Conservation (phyloP, 441 rosid genomes). For the Brassica hybrid region DNA sequence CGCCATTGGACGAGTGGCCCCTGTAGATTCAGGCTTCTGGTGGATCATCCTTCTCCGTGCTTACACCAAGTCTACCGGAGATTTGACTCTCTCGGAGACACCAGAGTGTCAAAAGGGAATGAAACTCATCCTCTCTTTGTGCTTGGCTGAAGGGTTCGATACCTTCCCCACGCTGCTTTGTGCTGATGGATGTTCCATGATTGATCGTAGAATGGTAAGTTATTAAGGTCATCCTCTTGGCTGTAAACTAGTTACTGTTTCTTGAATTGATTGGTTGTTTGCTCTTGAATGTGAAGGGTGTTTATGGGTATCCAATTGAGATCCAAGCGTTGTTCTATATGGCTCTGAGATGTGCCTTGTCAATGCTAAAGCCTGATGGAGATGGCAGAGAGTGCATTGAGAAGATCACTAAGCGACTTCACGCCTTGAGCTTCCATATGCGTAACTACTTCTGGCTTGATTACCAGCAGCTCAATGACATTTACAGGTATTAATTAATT, state of each 20-base stretch:
- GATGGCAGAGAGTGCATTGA: conserved; percentile 83
- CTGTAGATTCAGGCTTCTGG: conserved; percentile 98
- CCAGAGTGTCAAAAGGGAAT: conserved; percentile 93
- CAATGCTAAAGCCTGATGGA: too few species aligned
- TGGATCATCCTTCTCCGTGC: conserved; percentile 98
- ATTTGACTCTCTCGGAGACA: conserved; percentile 77
- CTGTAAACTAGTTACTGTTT: background rate
- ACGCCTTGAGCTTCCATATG: conserved; percentile 93
- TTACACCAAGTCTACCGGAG: conserved; percentile 93
- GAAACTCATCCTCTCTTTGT: conserved; percentile 72
- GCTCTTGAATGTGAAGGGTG: conserved; percentile 59
- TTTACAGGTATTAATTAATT: conserved; percentile 38
- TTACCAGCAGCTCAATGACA: conserved; percentile 88
- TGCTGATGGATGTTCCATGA: conserved; percentile 95
- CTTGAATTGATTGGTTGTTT: background rate
- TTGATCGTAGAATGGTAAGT: conserved; percentile 91
- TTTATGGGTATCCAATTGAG: conserved; percentile 94
- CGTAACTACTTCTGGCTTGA: conserved; percentile 94
- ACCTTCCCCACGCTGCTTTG: conserved; percentile 94
- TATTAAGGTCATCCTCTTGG: background rate
- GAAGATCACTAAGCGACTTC: conserved; percentile 82
- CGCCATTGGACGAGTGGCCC: conserved; percentile 97
- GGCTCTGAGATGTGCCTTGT: too few species aligned
- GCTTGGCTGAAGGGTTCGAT: conserved; percentile 92
- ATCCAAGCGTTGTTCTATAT: conserved; percentile 93